These are phyloP conservation scores for Uncinocarpus reesii DNA, from an alignment of 2,329 filamentous ascomycete genomes.

Conservation along the genomic window DNA sequence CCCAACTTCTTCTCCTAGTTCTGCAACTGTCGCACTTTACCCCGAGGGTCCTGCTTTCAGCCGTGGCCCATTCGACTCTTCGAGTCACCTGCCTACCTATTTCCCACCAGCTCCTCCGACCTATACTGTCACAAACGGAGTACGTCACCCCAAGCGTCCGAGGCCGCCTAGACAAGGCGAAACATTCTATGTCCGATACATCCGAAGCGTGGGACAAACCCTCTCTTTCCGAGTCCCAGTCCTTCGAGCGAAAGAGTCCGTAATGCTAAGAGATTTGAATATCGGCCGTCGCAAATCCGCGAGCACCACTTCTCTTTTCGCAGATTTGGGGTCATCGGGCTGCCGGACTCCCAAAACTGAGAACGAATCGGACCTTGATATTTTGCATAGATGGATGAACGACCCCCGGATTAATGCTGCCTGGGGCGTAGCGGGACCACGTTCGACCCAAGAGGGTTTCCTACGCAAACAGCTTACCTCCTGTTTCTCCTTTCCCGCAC, in stretches of 20 bases:
- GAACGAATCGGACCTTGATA: slow-evolving; percentile 47
- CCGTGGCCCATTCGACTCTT: slow-evolving; percentile 63
- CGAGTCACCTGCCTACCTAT: slow-evolving; percentile 79
- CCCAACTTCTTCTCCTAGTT: neutral
- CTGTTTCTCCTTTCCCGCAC: slow-evolving; percentile 74
- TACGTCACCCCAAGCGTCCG: slow-evolving; percentile 75
- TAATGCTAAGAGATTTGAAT: slow-evolving; percentile 28
- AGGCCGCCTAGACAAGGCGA: slow-evolving; percentile 87
- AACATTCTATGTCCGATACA: slow-evolving; percentile 77
- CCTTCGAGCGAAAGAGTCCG: slow-evolving; percentile 49
- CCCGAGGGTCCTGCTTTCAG: neutral
- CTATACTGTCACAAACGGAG: slow-evolving; percentile 65
- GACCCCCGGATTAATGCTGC: slow-evolving; percentile 71
- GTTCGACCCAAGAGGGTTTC: slow-evolving; percentile 54
- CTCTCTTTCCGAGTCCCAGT: slow-evolving; percentile 81
- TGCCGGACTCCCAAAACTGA: slow-evolving; percentile 25
- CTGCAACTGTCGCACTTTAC: neutral
- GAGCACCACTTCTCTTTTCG: slow-evolving; percentile 21
- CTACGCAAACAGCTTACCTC: slow-evolving; percentile 55
- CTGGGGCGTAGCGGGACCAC: slow-evolving; percentile 60
- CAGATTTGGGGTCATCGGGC: slow-evolving; percentile 27
- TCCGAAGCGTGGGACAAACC: slow-evolving; percentile 72
- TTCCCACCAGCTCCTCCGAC: slow-evolving; percentile 75
- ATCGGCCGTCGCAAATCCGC: slow-evolving; percentile 20
- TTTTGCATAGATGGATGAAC: slow-evolving; percentile 82